phyloP scores from a whole-genome alignment of 345 rosid species.

The Fremontodendron californicum region DNA sequence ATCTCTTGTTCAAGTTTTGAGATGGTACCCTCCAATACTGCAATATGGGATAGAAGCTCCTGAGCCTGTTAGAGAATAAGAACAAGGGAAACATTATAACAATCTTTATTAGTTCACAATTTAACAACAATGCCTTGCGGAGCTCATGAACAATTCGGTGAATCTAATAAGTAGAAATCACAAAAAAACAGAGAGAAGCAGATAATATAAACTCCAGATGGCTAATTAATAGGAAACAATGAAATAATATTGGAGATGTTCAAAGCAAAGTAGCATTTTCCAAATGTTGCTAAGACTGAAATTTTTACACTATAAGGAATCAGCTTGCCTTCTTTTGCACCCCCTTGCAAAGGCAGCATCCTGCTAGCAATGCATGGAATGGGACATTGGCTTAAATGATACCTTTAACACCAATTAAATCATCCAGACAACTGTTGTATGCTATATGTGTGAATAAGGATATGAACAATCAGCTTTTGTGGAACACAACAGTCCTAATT shows the following conservation, averaged over 20 bases:
- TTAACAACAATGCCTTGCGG: neutral
- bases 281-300: neutral
- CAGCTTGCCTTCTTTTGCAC: neutral
- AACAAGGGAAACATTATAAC: neutral
- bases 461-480: neutral
- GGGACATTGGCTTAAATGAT: neutral
- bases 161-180: neutral
- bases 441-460: neutral
- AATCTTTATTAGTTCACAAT: slow-evolving; percentile 11
- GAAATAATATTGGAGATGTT: neutral
- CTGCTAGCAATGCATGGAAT: neutral
- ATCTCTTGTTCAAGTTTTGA: slow-evolving; percentile 76
- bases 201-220: neutral
- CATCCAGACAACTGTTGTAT: neutral
- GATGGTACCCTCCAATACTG: slow-evolving; percentile 60
- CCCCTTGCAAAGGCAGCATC: neutral
- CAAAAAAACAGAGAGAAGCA: neutral
- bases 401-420: neutral
- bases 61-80: slow-evolving; percentile 45
- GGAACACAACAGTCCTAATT: neutral
- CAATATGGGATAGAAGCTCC: slow-evolving; percentile 64
- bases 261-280: neutral
- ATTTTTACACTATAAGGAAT: neutral
- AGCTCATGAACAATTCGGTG: neutral
- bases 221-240: neutral